Base-by-base conservation (phyloP, 768 basidiomycete genomes). In the Sistotremastrum suecicum region DNA sequence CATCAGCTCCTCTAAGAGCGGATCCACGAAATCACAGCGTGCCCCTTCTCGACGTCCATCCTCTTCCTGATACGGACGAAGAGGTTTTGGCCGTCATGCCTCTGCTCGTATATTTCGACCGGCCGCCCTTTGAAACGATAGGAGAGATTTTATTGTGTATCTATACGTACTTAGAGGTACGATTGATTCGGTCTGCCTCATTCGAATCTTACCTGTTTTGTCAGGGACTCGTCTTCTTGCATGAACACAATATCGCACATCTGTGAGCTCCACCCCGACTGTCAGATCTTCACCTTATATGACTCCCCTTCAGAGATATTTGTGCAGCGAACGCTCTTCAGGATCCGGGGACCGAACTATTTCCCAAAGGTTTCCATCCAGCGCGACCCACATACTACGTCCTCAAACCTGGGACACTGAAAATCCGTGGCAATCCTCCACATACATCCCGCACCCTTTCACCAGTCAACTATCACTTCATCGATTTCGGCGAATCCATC, bases 181-280 rank as follows among this genome's bases (percentile, higher is more conserved):
- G 42, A 33, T 29, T 20, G 29, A 11, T 33, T 39, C 30, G 28
- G 46, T 42, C 11, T 20, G 10, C 20, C 1, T 20, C 20, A 20
- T 20, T 20, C 20, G 20, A 20, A 20, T 20, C 29, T 28, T 28
- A 33, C 46, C 4, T 46, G n/a, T 1, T 7, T 11, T 34, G 31
- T 7, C 39, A 66, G 65, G 63, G 64, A 0, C 44, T 68, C 3
- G 50, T 57, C 40, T 66, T 66, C 48, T 62, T 69, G 54, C 68
- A 70, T 46, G 45, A 52, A 1, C 54, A 66, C 31, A 51, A 53
- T 11, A 52, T 67, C 1, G 67, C 66, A 4, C 68, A 69, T 44
- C 46, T 63, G 67, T 66, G 40, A 3, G 59, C 42, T 37, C 10
- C 7, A n/a, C 2, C 12, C 31, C 28, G 10, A 5, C 4, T 20